Evolutionary conservation across 352 stramenopile genomes (phyloP).

Genomic region (Globisporangium mamillatum): DNA sequence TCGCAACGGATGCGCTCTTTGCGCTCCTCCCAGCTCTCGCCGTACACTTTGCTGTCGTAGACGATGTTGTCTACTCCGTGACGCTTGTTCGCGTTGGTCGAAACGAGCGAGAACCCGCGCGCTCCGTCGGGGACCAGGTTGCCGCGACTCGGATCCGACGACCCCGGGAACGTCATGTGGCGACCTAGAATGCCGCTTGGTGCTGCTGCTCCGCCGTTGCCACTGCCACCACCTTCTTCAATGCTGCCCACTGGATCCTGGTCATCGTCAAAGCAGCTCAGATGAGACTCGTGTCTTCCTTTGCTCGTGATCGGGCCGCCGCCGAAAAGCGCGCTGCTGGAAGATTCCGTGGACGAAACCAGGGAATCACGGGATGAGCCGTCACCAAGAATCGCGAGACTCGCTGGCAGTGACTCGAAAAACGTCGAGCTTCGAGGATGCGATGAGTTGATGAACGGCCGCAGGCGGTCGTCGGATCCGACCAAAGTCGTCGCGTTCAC

Average conservation of each 20-base stretch:
- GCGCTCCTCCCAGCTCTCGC: slow-evolving; percentile 65
- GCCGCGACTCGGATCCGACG: neutral
- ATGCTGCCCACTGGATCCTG: neutral
- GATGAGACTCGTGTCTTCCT: slow-evolving; percentile 20
- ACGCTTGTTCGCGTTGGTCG: slow-evolving; percentile 22
- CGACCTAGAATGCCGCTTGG: slow-evolving; percentile 11
- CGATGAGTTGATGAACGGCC: slow-evolving; percentile 53
- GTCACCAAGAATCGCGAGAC: slow-evolving; percentile 9
- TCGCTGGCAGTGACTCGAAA: slow-evolving; percentile 42
- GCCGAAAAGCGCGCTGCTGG: slow-evolving; percentile 21
- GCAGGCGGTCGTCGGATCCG: slow-evolving; percentile 35
- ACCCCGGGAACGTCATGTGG: slow-evolving; percentile 25
- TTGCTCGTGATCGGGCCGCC: slow-evolving; percentile 13
- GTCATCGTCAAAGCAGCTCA: slow-evolving; percentile 15
- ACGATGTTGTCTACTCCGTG: slow-evolving; percentile 62
- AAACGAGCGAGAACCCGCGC: slow-evolving; percentile 20
- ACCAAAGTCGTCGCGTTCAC: slow-evolving; percentile 40
- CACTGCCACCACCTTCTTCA: neutral
- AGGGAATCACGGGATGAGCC: slow-evolving; percentile 28
- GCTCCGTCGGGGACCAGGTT: neutral
- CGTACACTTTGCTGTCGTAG: slow-evolving; percentile 78
- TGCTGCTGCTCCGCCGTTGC: neutral
- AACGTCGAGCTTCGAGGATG: slow-evolving; percentile 56
- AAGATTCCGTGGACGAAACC: slow-evolving; percentile 27
- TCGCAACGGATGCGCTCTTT: slow-evolving; percentile 54